These are phyloP conservation scores for Dillenia turbinata DNA, from an alignment of 164 flowering plant genomes.

Conservation along the genomic window DNA sequence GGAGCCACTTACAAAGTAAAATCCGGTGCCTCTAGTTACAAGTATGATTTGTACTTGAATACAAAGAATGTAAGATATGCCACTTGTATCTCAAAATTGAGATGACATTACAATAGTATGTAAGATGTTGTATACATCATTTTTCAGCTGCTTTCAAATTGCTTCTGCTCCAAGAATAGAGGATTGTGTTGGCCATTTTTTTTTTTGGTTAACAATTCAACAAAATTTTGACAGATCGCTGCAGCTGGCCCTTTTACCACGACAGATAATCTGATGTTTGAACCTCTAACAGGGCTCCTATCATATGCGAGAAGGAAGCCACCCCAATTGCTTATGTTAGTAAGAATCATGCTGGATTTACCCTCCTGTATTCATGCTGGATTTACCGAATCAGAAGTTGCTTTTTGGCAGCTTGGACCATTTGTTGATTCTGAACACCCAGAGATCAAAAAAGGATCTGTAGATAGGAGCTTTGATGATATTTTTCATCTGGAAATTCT, in stretches of 20 bases:
- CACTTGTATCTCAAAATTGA: no score
- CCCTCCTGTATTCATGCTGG: no score
- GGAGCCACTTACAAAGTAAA: no score
- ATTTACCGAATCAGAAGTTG: not conserved
- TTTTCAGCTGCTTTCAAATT: no score
- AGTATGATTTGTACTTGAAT: no score
- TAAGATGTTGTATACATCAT: no score
- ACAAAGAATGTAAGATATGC: no score
- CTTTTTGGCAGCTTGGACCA: conserved; percentile 78
- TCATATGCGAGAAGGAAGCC: conserved; percentile 80
- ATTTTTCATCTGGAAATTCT: conserved; percentile 67
- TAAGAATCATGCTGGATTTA: conserved; percentile 26
- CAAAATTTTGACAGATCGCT: conserved; percentile 54
- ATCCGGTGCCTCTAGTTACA: no score
- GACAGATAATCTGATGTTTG: conserved; percentile 82
- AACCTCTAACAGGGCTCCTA: conserved; percentile 81
- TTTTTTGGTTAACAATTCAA: no score
- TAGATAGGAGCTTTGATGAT: conserved; percentile 65
- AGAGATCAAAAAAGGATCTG: conserved; percentile 67
- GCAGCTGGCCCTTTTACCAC: conserved; percentile 97
- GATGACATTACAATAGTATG: no score
- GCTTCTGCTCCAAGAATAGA: no score
- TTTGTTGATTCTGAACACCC: conserved; percentile 96
- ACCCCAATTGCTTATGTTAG: conserved; percentile 88
- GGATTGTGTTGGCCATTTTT: no score